Percentiles rank a stretch among this genome's conserved stretches.
These are phyloP conservation scores for Pythium chondricola DNA, from an alignment of 352 stramenopile species.

Conservation along the genomic window DNA sequence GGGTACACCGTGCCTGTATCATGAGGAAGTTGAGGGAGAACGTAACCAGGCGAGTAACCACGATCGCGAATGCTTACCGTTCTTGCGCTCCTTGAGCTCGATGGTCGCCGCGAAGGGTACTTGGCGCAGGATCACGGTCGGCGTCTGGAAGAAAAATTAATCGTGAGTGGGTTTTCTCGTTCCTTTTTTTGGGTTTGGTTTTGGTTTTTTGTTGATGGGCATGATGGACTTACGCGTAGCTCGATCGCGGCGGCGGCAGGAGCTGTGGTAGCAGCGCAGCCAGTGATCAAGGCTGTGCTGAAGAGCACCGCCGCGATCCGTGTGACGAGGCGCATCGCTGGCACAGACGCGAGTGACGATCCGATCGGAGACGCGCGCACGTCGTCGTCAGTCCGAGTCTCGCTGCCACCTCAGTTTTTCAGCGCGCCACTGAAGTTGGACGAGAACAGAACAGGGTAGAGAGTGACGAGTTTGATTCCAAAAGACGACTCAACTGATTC, in stretches of 20 bases:
- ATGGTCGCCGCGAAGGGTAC: conserved; percentile 66
- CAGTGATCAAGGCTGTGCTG: conserved; percentile 2
- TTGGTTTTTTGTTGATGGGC: no score
- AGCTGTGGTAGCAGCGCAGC: neutral
- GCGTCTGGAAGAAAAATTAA: conserved; percentile 25
- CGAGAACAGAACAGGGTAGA: no score
- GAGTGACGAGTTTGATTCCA: no score
- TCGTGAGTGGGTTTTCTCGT: no score
- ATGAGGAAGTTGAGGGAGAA: neutral
- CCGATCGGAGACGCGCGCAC: no score
- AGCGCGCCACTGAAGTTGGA: no score
- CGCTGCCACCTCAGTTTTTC: no score
- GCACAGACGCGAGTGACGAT: neutral
- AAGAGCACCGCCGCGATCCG: conserved; percentile 14
- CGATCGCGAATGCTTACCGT: conserved; percentile 27
- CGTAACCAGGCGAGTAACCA: neutral
- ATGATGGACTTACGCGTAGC: neutral
- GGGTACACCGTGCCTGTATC: conserved; percentile 63
- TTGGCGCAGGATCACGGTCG: conserved; percentile 64
- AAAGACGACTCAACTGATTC: no score
- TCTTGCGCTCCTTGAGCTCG: conserved; percentile 62
- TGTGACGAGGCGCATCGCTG: conserved; percentile 10
- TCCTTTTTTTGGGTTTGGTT: no score
- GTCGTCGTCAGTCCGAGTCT: no score
- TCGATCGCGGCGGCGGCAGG: neutral